Evolutionary conservation across 768 basidiomycete species (phyloP).

Genomic region (Tylopilus plumbeoviolaceoides): DNA sequence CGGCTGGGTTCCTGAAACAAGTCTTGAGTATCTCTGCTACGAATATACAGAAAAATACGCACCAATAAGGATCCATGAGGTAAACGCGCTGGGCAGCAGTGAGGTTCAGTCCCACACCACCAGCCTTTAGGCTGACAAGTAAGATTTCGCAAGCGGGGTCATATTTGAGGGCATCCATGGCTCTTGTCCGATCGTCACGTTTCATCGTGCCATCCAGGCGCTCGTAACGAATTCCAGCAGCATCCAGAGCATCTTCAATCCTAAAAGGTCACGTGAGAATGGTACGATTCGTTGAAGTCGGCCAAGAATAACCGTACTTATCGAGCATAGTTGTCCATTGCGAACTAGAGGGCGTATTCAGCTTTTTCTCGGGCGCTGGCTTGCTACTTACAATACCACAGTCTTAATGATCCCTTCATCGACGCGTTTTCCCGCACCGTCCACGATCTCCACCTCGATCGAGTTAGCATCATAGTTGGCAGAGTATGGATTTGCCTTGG

Average conservation of each 20-base stretch:
- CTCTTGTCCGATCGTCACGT: conserved; percentile 84
- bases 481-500: conserved; percentile 81
- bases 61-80: conserved; percentile 97
- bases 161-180: conserved; percentile 89
- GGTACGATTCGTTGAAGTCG: neutral
- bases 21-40: neutral
- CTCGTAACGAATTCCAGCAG: conserved; percentile 80
- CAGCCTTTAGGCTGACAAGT: conserved; percentile 93
- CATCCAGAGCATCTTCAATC: conserved; percentile 85
- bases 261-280: conserved; percentile 34
- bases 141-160: conserved; percentile 92
- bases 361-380: conserved; percentile 12
- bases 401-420: conserved; percentile 80
- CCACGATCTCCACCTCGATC: conserved; percentile 73
- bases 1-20: conserved; percentile 80
- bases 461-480: conserved; percentile 77
- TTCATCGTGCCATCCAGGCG: conserved; percentile 98
- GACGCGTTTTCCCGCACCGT: conserved; percentile 64
- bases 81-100: conserved; percentile 93
- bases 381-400: conserved; percentile 81
- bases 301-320: conserved; percentile 45
- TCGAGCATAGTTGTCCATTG: conserved; percentile 96
- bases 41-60: conserved; percentile 10
- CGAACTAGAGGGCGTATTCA: conserved; percentile 48
- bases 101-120: conserved; percentile 94